Evolutionary conservation across 805 yeast genomes (phyloP), one percentile per base, ranked within the genome.

Genomic region (Cyberlindnera nakhonratchasimensis): DNA sequence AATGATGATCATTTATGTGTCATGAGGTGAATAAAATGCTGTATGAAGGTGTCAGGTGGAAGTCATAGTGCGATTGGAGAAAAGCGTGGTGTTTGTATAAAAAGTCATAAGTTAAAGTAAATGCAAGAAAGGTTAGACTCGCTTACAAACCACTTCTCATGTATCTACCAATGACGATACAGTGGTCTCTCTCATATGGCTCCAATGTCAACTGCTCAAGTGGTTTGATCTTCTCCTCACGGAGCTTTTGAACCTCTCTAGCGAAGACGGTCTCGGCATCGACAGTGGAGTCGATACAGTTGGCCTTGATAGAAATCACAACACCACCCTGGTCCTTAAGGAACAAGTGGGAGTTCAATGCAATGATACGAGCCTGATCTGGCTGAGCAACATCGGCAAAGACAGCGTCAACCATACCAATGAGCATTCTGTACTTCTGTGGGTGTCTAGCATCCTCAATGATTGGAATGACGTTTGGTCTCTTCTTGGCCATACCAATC

Each of bases 321-420:
- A 93, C 99, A 66, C 96, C 96, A 72, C 99, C 99, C 71, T 84
- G 89, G 70, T 93, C 97, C 72, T 93, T 93, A 67, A 93, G 79
- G 85, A 93, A 93, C 79, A 91, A 77, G 71, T 93, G 99, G 45
- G 98, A 83, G 80, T 93, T 93, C 67, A 93, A 81, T 40, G 98
- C 99, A 68, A 93, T 91, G 66, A 93, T 93, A 85, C 99, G 95
- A 58, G 99, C 99, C 77, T 93, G 99, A 74, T 93, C 99, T 33
- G 99, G 99, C 77, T 93, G 99, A 55, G 99, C 99, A 67, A 93
- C 99, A 78, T 93, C 99, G 50, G 99, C 99, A 64, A 93, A 93
- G 48, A 93, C 98, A 65, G 81, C 87, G 70, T 93, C 99, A 54
- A 93, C 99, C 99, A 93, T 93, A 62, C 97, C 96, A 52, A 93